These are phyloP conservation scores for Harringtonia aguacate DNA, from an alignment of 2,329 filamentous ascomycete species.

Conservation along the genomic window DNA sequence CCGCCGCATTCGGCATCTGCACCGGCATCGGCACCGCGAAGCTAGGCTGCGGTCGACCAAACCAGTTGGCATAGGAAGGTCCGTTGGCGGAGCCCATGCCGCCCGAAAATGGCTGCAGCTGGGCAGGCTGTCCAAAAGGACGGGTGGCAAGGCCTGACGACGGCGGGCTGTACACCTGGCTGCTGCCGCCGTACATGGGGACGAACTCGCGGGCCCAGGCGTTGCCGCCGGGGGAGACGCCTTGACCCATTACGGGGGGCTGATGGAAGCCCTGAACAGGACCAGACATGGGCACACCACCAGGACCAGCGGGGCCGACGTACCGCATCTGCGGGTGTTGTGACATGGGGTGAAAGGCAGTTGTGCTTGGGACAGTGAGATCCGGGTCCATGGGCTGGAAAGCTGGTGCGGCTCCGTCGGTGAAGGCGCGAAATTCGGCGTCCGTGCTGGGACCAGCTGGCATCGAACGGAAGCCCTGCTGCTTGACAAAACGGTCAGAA, in stretches of 20 bases:
- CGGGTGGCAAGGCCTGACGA: background rate
- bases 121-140: background rate
- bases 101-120: too few relatives aligned
- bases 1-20: too few relatives aligned
- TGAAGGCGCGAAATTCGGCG: constrained; percentile 10
- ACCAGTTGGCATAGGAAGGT: too few relatives aligned
- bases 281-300: background rate
- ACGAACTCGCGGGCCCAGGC: constrained; percentile 10
- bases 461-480: constrained; percentile 9
- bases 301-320: background rate
- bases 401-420: background rate
- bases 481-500: background rate
- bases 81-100: too few relatives aligned
- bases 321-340: background rate
- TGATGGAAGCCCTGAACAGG: background rate
- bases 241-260: background rate
- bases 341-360: background rate
- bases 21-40: too few relatives aligned
- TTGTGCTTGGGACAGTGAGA: background rate
- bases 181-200: background rate
- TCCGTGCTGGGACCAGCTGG: constrained; percentile 3
- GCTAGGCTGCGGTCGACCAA: too few relatives aligned
- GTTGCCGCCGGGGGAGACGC: background rate
- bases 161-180: background rate
- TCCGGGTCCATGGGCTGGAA: background rate